A percentile compares a stretch with the other conserved stretches of the same genome.
These are phyloP conservation scores for Cucurbita moschata DNA, from an alignment of 306 rosid species.

Conservation along the genomic window DNA sequence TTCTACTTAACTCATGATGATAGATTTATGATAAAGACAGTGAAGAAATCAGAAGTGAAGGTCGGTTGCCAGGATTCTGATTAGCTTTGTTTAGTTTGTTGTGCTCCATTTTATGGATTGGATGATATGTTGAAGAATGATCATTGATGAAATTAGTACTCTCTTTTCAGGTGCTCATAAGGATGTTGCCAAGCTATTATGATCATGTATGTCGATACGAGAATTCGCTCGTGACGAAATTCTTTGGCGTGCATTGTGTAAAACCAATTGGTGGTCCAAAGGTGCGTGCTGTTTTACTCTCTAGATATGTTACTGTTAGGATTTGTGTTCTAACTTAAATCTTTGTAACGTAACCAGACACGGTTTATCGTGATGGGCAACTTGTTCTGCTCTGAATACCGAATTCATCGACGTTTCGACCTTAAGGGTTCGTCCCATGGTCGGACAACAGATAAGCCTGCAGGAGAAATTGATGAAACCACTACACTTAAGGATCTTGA, in stretches of 20 bases:
- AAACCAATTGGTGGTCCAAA: conserved; percentile 89
- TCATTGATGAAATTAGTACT: conserved; percentile 7
- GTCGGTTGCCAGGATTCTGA: conserved; percentile 20
- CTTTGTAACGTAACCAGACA: conserved; percentile 34
- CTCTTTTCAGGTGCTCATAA: conserved; percentile 58
- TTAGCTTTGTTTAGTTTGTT: not conserved
- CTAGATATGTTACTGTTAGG: not conserved
- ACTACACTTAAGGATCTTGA: conserved; percentile 94
- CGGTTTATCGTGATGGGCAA: conserved; percentile 99
- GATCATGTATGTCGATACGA: conserved; percentile 51
- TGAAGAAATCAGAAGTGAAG: conserved; percentile 97
- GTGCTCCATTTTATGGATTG: not conserved
- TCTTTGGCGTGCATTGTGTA: conserved; percentile 92
- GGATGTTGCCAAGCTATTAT: conserved; percentile 86
- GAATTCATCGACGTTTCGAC: conserved; percentile 86
- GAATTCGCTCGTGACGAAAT: conserved; percentile 81
- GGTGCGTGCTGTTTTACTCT: conserved; percentile 23
- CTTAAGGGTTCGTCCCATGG: conserved; percentile 95
- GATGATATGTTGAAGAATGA: not conserved
- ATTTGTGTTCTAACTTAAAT: not conserved
- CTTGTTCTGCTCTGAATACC: conserved; percentile 90
- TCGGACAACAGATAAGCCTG: conserved; percentile 63
- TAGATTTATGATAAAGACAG: conserved; percentile 88
- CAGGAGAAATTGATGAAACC: conserved; percentile 87
- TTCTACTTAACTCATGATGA: conserved; percentile 94